Evolutionary conservation across 1,139 yeast genomes (phyloP).

Genomic region (Candida sanyaensis): DNA sequence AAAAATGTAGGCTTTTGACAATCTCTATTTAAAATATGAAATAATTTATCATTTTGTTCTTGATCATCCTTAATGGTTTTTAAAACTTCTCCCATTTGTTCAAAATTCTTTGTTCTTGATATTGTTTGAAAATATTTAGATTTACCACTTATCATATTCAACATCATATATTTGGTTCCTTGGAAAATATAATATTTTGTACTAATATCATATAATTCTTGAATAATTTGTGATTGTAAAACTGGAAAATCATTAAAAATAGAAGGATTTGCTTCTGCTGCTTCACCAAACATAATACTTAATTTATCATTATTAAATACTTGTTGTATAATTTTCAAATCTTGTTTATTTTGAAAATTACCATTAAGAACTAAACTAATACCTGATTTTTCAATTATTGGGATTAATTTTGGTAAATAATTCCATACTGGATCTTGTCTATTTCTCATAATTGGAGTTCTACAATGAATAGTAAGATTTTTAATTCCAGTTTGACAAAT

Average conservation of each 20-base stretch:
- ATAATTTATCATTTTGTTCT: conserved; percentile 19
- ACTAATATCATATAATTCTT: conserved; percentile 50
- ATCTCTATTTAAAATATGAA: conserved; percentile 31
- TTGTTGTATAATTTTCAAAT: conserved; percentile 54
- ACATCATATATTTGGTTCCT: conserved; percentile 78
- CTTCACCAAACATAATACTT: conserved; percentile 94
- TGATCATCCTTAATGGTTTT: conserved; percentile 30
- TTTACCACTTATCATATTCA: conserved; percentile 81
- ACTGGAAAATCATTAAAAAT: conserved; percentile 51
- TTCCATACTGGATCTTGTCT: conserved; percentile 76
- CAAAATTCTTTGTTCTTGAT: conserved; percentile 56
- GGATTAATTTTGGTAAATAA: conserved; percentile 61
- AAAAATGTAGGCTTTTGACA: conserved; percentile 34
- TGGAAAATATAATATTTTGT: conserved; percentile 60
- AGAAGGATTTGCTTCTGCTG: conserved; percentile 85
- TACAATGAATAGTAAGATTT: conserved; percentile 86
- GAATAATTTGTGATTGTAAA: conserved; percentile 54
- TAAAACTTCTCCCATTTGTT: conserved; percentile 45
- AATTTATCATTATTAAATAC: conserved; percentile 52
- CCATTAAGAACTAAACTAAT: conserved; percentile 85
- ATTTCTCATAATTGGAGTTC: conserved; percentile 88
- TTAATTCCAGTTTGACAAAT: conserved; percentile 80
- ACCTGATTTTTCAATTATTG: conserved; percentile 60
- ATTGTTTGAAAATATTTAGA: conserved; percentile 59
- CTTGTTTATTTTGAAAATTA: conserved; percentile 56